Evolutionary conservation across 2,329 filamentous ascomycete species (phyloP).

Genomic region (Tetracladium maxilliforme): DNA sequence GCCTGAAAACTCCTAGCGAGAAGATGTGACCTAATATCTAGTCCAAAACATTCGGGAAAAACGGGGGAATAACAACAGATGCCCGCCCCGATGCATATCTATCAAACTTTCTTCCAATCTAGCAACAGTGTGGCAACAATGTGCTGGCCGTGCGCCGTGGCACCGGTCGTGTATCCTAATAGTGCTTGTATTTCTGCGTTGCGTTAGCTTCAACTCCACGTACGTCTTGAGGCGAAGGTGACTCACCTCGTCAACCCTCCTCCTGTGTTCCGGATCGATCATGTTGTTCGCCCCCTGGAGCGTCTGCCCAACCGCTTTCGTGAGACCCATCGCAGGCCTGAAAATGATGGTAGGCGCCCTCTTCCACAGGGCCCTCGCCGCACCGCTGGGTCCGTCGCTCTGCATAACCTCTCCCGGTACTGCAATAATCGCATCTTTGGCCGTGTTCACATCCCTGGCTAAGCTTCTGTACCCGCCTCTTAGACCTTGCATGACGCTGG

Average conservation of each 20-base stretch:
- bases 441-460: slow-evolving; percentile 72
- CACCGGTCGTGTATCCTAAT: too few relatives aligned
- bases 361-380: slow-evolving; percentile 62
- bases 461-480: slow-evolving; percentile 71
- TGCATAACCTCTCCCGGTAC: slow-evolving; percentile 88
- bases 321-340: slow-evolving; percentile 78
- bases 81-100: too few relatives aligned
- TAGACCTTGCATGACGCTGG: slow-evolving; percentile 75
- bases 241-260: slow-evolving; percentile 81
- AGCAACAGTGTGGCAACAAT: too few relatives aligned
- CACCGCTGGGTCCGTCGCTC: slow-evolving; percentile 65
- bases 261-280: slow-evolving; percentile 68
- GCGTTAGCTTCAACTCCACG: slow-evolving; percentile 2
- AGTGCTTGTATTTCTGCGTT: slow-evolving; percentile 18
- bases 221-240: slow-evolving; percentile 1
- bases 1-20: too few relatives aligned
- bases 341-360: slow-evolving; percentile 89
- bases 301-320: slow-evolving; percentile 77
- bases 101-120: too few relatives aligned
- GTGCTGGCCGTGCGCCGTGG: too few relatives aligned
- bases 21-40: too few relatives aligned
- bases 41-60: too few relatives aligned
- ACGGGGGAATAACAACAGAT: too few relatives aligned
- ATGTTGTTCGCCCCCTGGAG: slow-evolving; percentile 86
- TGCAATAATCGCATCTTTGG: slow-evolving; percentile 84